phyloP scores from a whole-genome alignment of 176 grass and related monocot genomes.

The Paspalum vaginatum region DNA sequence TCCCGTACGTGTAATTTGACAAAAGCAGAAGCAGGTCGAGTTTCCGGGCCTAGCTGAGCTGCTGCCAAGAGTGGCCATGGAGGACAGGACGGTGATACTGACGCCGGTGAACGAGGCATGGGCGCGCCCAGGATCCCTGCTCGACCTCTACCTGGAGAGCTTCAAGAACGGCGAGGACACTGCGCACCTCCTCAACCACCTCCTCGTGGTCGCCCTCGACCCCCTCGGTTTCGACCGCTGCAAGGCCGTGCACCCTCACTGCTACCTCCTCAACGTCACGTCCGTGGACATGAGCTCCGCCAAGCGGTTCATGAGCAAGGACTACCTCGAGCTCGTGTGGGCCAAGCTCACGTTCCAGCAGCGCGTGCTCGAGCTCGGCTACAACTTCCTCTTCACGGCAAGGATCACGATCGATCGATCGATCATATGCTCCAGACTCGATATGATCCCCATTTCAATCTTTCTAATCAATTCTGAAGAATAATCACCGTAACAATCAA shows the following conservation, averaged over 20 bases:
- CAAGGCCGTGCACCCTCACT: conserved; percentile 17
- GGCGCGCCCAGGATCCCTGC: conserved; percentile 24
- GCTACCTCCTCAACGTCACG: background rate
- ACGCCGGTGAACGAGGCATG: conserved; percentile 8
- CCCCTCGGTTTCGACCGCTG: conserved; percentile 37
- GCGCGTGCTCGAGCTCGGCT: conserved; percentile 50
- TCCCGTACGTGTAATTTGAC: background rate
- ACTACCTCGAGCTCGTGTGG: conserved; percentile 59
- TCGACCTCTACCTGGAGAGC: conserved; percentile 49
- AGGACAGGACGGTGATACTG: conserved; percentile 2
- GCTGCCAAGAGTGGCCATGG: background rate
- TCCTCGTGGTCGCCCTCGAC: conserved; percentile 48
- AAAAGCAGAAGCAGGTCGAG: background rate
- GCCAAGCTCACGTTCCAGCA: conserved; percentile 42
- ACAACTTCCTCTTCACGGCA: conserved; percentile 53
- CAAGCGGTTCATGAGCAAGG: conserved; percentile 42
- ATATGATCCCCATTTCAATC: no score
- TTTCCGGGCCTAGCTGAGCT: background rate
- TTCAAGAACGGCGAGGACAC: conserved; percentile 38
- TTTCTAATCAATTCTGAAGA: no score
- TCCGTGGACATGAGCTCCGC: conserved; percentile 21
- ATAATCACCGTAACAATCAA: no score
- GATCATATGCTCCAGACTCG: no score
- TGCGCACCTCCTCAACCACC: conserved; percentile 38
- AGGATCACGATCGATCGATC: background rate